Conservation (phyloP, 2,329 filamentous ascomycete genomes). For the Phoma herbarum region DNA sequence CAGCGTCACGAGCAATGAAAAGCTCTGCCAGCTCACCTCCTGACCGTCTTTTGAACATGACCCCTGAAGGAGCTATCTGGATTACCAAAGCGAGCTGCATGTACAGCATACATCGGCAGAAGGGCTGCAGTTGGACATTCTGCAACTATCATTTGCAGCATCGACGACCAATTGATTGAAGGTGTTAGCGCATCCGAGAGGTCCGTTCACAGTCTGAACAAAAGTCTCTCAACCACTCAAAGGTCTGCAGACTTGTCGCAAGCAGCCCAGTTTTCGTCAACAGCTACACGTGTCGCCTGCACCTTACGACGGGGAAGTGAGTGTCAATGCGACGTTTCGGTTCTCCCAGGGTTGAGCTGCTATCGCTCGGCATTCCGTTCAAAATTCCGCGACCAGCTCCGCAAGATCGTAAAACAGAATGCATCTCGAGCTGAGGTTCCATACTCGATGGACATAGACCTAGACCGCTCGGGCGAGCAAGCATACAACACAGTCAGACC, state of each 20-base stretch:
- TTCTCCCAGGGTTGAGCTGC: not conserved
- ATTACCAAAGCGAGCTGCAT: not conserved
- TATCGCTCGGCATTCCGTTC: not conserved
- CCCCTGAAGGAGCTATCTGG: not conserved
- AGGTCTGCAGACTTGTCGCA: not conserved
- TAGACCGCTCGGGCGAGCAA: not conserved
- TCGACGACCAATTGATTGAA: not conserved
- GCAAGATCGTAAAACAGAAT: not conserved
- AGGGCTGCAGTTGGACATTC: not conserved
- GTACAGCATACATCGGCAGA: not conserved
- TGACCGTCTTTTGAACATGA: not conserved
- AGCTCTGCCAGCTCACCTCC: not conserved
- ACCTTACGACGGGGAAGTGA: not conserved
- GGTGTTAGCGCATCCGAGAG: not conserved
- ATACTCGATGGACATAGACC: not conserved
- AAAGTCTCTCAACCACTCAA: not conserved
- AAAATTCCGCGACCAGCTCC: too few relatives aligned
- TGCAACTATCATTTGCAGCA: not conserved
- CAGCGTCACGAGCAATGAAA: constrained; percentile 13
- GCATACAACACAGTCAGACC: not conserved
- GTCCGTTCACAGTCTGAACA: not conserved
- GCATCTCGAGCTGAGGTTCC: not conserved
- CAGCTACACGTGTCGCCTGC: not conserved
- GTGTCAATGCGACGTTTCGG: not conserved
- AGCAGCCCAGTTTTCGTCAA: not conserved